Conservation (phyloP, 768 basidiomycete species). For the Kwoniella mangroviensis region DNA sequence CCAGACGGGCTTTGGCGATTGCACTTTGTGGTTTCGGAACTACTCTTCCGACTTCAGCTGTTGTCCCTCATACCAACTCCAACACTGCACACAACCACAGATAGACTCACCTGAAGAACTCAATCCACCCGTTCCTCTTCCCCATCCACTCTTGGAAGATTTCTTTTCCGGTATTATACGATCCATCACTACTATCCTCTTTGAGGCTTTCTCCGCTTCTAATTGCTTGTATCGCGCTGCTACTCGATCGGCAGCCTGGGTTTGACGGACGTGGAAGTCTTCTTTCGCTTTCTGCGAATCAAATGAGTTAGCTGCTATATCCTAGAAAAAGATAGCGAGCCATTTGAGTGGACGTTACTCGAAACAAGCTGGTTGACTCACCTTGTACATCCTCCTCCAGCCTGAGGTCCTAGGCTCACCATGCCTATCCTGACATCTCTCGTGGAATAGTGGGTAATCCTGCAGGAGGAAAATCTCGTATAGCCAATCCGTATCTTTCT, state of each 20-base stretch:
- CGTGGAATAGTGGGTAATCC: slow-evolving; percentile 40
- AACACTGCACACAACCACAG: no score
- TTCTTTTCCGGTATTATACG: slow-evolving; percentile 31
- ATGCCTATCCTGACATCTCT: slow-evolving; percentile 29
- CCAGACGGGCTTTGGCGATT: slow-evolving; percentile 40
- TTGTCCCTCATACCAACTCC: background rate
- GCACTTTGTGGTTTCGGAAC: slow-evolving; percentile 10
- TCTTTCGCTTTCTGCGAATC: slow-evolving; percentile 43
- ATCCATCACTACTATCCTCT: slow-evolving; percentile 44
- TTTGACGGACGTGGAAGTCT: slow-evolving; percentile 36
- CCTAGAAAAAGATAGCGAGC: no score
- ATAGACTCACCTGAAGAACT: slow-evolving; percentile 4
- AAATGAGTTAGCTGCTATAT: no score
- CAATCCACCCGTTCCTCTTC: slow-evolving; percentile 3
- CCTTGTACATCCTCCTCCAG: slow-evolving; percentile 49
- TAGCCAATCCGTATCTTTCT: slow-evolving; percentile 52
- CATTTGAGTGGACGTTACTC: background rate
- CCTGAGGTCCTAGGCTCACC: slow-evolving; percentile 41
- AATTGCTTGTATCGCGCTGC: slow-evolving; percentile 44
- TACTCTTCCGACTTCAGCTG: background rate
- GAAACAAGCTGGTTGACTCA: slow-evolving; percentile 21
- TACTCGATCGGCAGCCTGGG: slow-evolving; percentile 29
- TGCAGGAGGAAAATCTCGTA: slow-evolving; percentile 42
- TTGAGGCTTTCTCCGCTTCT: slow-evolving; percentile 40
- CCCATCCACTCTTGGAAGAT: background rate